A percentile compares a stretch with the other conserved stretches of the same genome.
phyloP scores from a whole-genome alignment of 768 basidiomycete genomes.

The Tulasnella sp. region DNA sequence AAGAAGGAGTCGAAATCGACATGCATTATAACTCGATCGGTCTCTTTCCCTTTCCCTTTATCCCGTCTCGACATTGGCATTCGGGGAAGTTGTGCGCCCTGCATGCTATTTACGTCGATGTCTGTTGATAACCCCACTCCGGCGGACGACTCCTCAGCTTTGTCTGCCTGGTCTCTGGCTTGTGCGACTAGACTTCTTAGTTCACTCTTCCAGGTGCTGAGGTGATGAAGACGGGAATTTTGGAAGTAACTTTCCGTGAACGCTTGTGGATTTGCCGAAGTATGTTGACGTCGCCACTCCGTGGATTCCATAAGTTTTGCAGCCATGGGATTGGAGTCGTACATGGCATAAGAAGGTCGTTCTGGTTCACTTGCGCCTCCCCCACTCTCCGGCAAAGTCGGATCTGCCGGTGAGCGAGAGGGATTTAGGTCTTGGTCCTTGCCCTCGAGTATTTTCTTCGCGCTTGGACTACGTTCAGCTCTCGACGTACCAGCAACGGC shows the following conservation, averaged over 20 bases:
- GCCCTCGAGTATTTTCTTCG: too few species aligned
- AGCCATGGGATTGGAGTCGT: conserved; percentile 59
- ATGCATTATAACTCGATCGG: conserved; percentile 69
- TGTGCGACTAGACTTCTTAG: conserved; percentile 65
- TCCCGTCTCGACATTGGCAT: conserved; percentile 22
- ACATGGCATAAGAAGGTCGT: conserved; percentile 51
- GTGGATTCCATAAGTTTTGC: conserved; percentile 71
- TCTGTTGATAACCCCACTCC: neutral
- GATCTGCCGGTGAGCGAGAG: neutral
- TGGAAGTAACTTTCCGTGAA: conserved; percentile 74
- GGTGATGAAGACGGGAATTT: conserved; percentile 85
- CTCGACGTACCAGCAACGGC: too few species aligned
- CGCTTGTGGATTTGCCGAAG: conserved; percentile 61
- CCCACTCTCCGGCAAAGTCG: neutral
- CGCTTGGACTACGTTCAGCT: too few species aligned
- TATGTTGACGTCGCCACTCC: conserved; percentile 79
- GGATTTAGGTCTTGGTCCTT: neutral
- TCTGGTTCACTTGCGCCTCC: conserved; percentile 20
- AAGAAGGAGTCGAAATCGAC: conserved; percentile 98
- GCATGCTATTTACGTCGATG: conserved; percentile 21
- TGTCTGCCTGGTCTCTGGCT: conserved; percentile 63
- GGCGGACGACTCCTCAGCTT: conserved; percentile 18
- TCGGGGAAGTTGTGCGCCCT: conserved; percentile 21
- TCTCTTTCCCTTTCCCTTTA: conserved; percentile 46
- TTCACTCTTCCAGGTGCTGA: conserved; percentile 89